A percentile compares a stretch with the other conserved stretches of the same genome.
Evolutionary conservation across 2,329 filamentous ascomycete genomes (phyloP).

Genomic region (Ophiostoma piceae): DNA sequence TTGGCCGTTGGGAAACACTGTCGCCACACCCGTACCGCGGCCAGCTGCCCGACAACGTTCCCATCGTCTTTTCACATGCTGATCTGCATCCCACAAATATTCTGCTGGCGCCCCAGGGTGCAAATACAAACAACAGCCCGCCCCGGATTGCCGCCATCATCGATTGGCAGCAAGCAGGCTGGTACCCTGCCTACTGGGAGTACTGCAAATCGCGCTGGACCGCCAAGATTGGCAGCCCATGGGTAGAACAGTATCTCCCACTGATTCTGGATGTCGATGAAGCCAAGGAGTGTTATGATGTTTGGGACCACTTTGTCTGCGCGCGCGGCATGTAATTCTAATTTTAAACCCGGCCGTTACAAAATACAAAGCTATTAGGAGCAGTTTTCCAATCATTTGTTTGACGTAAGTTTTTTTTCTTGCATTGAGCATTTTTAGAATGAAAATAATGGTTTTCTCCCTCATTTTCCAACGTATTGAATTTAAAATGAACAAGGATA

Average conservation of each 20-base stretch:
- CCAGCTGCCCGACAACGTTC: background rate
- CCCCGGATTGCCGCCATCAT: background rate
- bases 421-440: too few relatives aligned
- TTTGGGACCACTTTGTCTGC: background rate
- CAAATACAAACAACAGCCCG: background rate
- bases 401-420: too few relatives aligned
- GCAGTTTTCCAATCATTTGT: too few relatives aligned
- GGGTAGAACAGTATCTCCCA: background rate
- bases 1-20: background rate
- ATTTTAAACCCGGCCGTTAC: too few relatives aligned
- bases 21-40: background rate
- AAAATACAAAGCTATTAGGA: too few relatives aligned
- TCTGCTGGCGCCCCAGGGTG: background rate
- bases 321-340: background rate
- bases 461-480: too few relatives aligned
- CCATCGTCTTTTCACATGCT: background rate
- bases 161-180: background rate
- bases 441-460: too few relatives aligned
- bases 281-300: background rate
- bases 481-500: too few relatives aligned
- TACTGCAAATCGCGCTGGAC: slow-evolving; percentile 12
- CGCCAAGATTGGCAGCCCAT: background rate
- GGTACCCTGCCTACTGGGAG: slow-evolving; percentile 2
- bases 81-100: background rate
- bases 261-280: background rate